Base-by-base conservation (phyloP, 805 yeast genomes). In the Saccharomycopsis babjevae region DNA sequence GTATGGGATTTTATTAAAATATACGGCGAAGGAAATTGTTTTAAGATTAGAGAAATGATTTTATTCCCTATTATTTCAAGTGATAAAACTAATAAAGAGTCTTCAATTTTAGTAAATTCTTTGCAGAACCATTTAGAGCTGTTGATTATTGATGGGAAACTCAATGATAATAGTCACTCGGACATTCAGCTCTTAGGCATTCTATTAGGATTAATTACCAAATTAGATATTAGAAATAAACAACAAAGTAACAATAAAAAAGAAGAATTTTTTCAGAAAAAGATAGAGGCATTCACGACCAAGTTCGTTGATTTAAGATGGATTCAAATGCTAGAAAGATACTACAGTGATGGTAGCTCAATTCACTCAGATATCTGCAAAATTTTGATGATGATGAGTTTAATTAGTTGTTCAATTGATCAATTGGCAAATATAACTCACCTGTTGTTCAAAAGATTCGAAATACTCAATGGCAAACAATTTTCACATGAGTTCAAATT, bases 1-100 rank as follows among this genome's bases (percentile, higher is more conserved):
- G 69, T 83, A 0, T 88, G 96, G 96, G 75, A 85, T 65, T 79
- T 88, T 61, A 76, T 82, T 11, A 77, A 75, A 59, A 74, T 85
- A 0, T 88, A 84, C 68, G 77, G 78, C 1, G 72, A 72, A 13
- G 73, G 72, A 11, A 77, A 83, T 62, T 67, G 77, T 0, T 67
- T 72, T 1, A 62, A 72, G 1, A 83, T 86, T 0, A 74, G 88
- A 57, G 74, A 77, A 0, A 68, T 88, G 28, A 73, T 86, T 13
- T 16, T 50, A 13, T 18, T 32, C 13, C 43, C 50, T 22, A 40
- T 54, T 6, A 81, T 78, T 62, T 18, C 18, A 8, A 55, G 38
- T 38, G 28, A 25, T 22, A 38, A 20, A 34, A 15, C 32, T 22
- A 38, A 36, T 20, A 50, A 30, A 1, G 50, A 11, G 10, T 16